Conservation (phyloP, 192 early-diverging fungal genomes). For the Thamnidium elegans region DNA sequence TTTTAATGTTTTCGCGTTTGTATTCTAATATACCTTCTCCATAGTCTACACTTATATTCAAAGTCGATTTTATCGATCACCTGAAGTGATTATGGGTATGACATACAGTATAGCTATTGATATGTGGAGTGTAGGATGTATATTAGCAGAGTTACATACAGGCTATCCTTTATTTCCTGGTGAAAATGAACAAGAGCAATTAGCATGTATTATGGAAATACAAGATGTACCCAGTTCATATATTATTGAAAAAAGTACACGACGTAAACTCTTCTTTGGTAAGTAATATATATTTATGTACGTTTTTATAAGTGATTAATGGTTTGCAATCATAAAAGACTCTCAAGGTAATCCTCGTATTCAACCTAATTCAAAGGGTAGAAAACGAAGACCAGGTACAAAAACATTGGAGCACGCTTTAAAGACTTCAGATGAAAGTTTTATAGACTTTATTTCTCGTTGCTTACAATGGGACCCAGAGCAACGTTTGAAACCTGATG, state of each 20-base stretch:
- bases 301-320: slow-evolving; percentile 29
- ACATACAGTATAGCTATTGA: slow-evolving; percentile 88
- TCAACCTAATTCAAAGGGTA: slow-evolving; percentile 83
- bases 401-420: slow-evolving; percentile 73
- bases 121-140: slow-evolving; percentile 94
- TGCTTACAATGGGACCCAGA: slow-evolving; percentile 86
- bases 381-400: slow-evolving; percentile 68
- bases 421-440: slow-evolving; percentile 68
- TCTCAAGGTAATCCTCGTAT: slow-evolving; percentile 48
- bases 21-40: background rate
- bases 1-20: too few species aligned
- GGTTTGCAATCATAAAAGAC: slow-evolving; percentile 33
- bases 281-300: slow-evolving; percentile 28
- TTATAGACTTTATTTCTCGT: slow-evolving; percentile 80
- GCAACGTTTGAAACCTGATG: slow-evolving; percentile 7
- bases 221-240: slow-evolving; percentile 71
- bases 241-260: slow-evolving; percentile 70
- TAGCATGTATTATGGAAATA: slow-evolving; percentile 90
- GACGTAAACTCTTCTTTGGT: slow-evolving; percentile 87
- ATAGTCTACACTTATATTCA: slow-evolving; percentile 94
- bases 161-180: slow-evolving; percentile 94
- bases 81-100: slow-evolving; percentile 90
- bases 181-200: slow-evolving; percentile 93
- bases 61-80: slow-evolving; percentile 90
- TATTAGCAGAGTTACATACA: slow-evolving; percentile 82